phyloP scores from a whole-genome alignment of 148 eudicot genomes.

The Limonium bicolor region DNA sequence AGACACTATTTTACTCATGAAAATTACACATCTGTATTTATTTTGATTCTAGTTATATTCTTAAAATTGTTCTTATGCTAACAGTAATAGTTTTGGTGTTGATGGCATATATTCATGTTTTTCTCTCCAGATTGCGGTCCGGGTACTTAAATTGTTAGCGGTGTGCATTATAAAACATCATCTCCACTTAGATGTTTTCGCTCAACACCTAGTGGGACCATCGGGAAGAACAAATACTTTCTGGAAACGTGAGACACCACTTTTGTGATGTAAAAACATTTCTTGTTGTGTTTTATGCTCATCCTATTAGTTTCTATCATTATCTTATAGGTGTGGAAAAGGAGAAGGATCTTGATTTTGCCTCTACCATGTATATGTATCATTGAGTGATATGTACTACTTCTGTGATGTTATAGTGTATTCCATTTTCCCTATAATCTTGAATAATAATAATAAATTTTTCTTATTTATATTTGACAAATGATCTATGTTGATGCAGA shows the following conservation, averaged over 20 bases:
- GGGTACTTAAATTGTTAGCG: conserved; percentile 95
- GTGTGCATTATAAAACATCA: conserved; percentile 86
- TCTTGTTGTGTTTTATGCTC: neutral
- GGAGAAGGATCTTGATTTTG: conserved; percentile 88
- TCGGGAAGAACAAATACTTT: conserved; percentile 58
- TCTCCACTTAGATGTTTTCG: conserved; percentile 55
- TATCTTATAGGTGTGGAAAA: conserved; percentile 61
- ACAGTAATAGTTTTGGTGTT: neutral
- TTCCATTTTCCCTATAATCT: neutral
- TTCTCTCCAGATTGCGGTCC: conserved; percentile 56
- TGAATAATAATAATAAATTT: too few species aligned
- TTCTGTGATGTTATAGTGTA: too few species aligned
- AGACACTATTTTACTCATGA: neutral
- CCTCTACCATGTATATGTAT: conserved; percentile 86
- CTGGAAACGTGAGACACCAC: conserved; percentile 61
- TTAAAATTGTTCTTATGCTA: neutral
- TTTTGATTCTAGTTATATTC: neutral
- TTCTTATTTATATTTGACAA: neutral
- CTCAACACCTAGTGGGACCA: conserved; percentile 56
- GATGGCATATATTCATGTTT: neutral
- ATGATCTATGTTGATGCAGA: conserved; percentile 28
- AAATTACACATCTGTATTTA: neutral
- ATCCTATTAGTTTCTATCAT: neutral
- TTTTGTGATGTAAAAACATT: neutral
- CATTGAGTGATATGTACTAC: too few species aligned